These are phyloP conservation scores for Dioscorea alata DNA, from an alignment of 106 monocot species.

Conservation along the genomic window DNA sequence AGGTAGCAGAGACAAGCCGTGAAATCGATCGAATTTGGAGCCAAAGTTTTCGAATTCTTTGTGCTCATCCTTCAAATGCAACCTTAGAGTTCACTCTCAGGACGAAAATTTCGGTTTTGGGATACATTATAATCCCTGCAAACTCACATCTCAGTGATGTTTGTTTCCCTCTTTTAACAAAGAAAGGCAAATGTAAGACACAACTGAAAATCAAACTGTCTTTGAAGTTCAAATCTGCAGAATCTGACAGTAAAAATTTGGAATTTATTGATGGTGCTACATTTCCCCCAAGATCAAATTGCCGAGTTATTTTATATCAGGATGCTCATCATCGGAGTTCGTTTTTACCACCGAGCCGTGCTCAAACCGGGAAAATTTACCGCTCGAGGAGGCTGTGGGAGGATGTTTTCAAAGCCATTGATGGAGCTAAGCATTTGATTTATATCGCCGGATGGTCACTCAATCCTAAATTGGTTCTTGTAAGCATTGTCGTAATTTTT, in stretches of 20 bases:
- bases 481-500: constrained; percentile 1
- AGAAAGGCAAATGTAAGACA: constrained; percentile 8
- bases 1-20: constrained; percentile 32
- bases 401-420: constrained; percentile 45
- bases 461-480: constrained; percentile 42
- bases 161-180: constrained; percentile 5
- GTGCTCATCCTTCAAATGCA: constrained; percentile 23
- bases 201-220: constrained; percentile 10
- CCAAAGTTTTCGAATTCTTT: constrained; percentile 30
- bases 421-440: constrained; percentile 34
- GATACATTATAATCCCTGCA: constrained; percentile 13
- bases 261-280: constrained; percentile 12
- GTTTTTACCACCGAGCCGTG: constrained; percentile 1
- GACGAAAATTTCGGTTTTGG: constrained; percentile 9
- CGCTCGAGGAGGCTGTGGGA: constrained; percentile 52
- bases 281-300: constrained; percentile 37
- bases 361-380: neutral
- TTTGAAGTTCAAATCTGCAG: constrained; percentile 18
- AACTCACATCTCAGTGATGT: neutral
- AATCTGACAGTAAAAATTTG: constrained; percentile 9
- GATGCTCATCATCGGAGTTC: constrained; percentile 25
- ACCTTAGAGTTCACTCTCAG: constrained; percentile 14
- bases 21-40: constrained; percentile 25
- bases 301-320: constrained; percentile 42
- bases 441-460: constrained; percentile 64